Percentiles rank a stretch among this genome's conserved stretches.
These are phyloP conservation scores for Talaromyces wortmannii DNA, from an alignment of 495 filamentous ascomycete genomes.

Conservation along the genomic window DNA sequence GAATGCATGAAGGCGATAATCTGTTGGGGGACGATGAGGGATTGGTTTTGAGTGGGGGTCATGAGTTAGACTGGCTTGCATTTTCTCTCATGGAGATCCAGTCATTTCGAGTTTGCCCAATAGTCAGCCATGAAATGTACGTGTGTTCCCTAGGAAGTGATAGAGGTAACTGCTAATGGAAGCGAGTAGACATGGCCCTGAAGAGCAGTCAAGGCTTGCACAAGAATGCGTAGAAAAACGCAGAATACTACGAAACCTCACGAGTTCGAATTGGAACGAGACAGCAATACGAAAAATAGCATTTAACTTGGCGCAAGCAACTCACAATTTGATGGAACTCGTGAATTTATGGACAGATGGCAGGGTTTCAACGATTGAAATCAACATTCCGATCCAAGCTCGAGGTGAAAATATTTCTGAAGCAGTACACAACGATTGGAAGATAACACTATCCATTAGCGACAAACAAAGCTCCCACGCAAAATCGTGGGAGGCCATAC, in stretches of 20 bases:
- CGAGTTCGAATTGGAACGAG: slow-evolving; percentile 18
- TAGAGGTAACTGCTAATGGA: neutral
- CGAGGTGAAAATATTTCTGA: neutral
- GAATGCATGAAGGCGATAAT: slow-evolving; percentile 26
- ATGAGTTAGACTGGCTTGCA: slow-evolving; percentile 42
- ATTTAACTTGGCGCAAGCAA: slow-evolving; percentile 16
- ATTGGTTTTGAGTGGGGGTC: slow-evolving; percentile 16
- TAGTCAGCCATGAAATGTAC: neutral
- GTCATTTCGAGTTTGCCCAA: slow-evolving; percentile 10
- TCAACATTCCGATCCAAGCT: neutral
- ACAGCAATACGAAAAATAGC: slow-evolving; percentile 23
- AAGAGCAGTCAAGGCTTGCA: neutral
- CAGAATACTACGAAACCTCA: neutral
- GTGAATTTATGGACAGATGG: neutral
- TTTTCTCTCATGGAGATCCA: slow-evolving; percentile 22
- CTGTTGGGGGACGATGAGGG: slow-evolving; percentile 17
- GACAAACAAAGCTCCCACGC: neutral
- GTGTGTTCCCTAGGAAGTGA: neutral
- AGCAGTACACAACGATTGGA: neutral
- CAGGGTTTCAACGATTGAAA: neutral
- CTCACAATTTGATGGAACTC: slow-evolving; percentile 8
- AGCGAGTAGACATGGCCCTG: neutral
- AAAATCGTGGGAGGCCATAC: neutral
- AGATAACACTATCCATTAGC: neutral
- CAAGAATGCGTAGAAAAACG: neutral